Base-by-base conservation (phyloP, 352 stramenopile genomes). In the Phytophthora cryptogea region DNA sequence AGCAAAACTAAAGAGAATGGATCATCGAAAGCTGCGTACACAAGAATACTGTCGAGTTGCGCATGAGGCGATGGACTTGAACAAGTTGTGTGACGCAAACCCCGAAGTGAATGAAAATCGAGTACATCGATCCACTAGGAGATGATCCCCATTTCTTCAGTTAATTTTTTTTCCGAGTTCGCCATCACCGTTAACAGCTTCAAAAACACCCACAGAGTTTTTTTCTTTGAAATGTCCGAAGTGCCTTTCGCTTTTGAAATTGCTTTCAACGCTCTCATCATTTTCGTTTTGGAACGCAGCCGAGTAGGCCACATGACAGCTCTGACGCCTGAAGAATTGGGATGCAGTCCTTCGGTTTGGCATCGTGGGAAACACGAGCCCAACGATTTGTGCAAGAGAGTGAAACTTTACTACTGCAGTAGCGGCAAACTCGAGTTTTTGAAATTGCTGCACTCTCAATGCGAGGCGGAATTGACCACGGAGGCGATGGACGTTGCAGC, bases 21-120 rank as follows among this genome's bases (percentile, higher is more conserved):
- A 23, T 59, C 5, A 47, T 59, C 2, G 14, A 47, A 4, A 37
- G 8, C 30, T 65, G 4, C 10, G 48, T 8, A 31, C 46, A 11
- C 48, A 59, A 10, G 56, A 65, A 32, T 23, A 59, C 6, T 59
- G 42, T 16, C 26, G 35, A 32, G 14, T 23, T 59, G 49, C 23
- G 20, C 49, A 59, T 41, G 6, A 59, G 16, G 32, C 20, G 14
- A 47, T 54, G 11, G 20, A 23, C 20, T 2, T 23, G 20, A 23
- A 23, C 20, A 23, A 23, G 20, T 23, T 23, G 20, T 23, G 20
- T 2, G 20, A 23, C 20, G 2, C 20, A 23, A 23, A 23, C 20
- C 2, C 20, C 20, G 20, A 23, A 2, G 20, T 3, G 20, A 23
- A 23, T 23, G 20, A 23, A 23, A 23, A 23, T 23, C 20, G 20